Evolutionary conservation across 345 rosid species (phyloP).

Genomic region (Bruguiera gymnorhiza): DNA sequence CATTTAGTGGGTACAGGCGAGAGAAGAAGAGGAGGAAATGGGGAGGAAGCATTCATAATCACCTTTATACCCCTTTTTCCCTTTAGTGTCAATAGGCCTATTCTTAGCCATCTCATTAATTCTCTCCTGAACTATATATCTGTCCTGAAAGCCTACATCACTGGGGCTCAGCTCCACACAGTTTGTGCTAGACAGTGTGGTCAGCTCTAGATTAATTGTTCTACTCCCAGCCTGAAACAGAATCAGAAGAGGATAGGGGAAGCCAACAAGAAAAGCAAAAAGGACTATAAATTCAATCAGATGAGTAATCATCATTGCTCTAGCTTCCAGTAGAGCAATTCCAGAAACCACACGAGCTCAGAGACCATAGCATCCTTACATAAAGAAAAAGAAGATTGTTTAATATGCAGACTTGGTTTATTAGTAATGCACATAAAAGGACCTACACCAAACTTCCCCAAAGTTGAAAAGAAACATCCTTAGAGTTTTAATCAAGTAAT

Average conservation of each 20-base stretch:
- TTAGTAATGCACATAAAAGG: too few species aligned
- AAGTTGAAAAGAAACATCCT: too few species aligned
- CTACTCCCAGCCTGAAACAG: conserved; percentile 79
- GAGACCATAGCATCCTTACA: too few species aligned
- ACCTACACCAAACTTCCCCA: too few species aligned
- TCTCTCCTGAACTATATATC: conserved; percentile 88
- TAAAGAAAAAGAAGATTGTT: too few species aligned
- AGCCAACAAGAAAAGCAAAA: background rate
- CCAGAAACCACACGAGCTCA: too few species aligned
- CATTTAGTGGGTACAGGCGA: too few species aligned
- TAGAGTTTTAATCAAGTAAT: too few species aligned
- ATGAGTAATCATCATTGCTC: too few species aligned
- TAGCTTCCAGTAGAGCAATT: too few species aligned
- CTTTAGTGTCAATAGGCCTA: conserved; percentile 83
- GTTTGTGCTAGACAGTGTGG: conserved; percentile 76
- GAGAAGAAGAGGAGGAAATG: too few species aligned
- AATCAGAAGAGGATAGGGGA: background rate
- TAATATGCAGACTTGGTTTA: too few species aligned
- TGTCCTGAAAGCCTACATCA: conserved; percentile 96
- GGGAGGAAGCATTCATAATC: conserved; percentile 7
- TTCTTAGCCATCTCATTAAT: conserved; percentile 98
- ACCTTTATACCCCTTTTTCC: conserved; percentile 87
- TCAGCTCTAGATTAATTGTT: conserved; percentile 79
- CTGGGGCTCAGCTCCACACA: conserved; percentile 96
- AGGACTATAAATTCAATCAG: background rate